Evolutionary conservation across 2,329 filamentous ascomycete species (phyloP), one percentile per base, ranked within the genome.

Genomic region (Epichloe scottii): DNA sequence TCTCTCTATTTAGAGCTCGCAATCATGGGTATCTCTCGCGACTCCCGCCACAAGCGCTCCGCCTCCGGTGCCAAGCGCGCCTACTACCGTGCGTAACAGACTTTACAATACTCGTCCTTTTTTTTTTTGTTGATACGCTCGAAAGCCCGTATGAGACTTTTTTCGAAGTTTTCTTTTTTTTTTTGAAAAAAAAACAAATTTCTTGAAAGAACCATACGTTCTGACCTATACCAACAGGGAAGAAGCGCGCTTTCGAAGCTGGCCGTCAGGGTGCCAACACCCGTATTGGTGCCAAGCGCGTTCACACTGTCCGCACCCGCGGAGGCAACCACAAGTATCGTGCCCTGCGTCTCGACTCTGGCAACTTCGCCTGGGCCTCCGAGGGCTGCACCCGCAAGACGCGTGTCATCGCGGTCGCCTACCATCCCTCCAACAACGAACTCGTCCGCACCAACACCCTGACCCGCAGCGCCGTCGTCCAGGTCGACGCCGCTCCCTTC

Each of bases 381-480:
- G 93, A 98, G 82, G 90, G 91, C 69, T 80, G 89, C 75, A 87
- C 91, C 76, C 91, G 93, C 84, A 98, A 98, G 85, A 89, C 88
- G 76, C 93, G 94, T 81, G 87, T 98, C 73, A 96, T 98, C 73
- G 89, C 80, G 68, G 94, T 98, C 77, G 86, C 85, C 72, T 98
- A 89, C 87, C 94, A 98, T 78, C 94, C 93, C 58, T 96, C 91
- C 73, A 98, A 98, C 90, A 98, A 98, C 89, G 93, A 98, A 80
- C 84, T 98, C 66, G 90, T 98, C 81, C 93, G 93, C 71, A 98
- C 93, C 76, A 98, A 98, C 86, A 97, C 93, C 79, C 83, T 98
- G 73, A 98, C 93, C 82, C 94, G 90, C 79, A 89, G 89, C 70
- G 93, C 93, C 77, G 88, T 98, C 69, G 88, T 98, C 73, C 93